phyloP scores from a whole-genome alignment of 345 rosid species.

The Capsella bursapastoris region DNA sequence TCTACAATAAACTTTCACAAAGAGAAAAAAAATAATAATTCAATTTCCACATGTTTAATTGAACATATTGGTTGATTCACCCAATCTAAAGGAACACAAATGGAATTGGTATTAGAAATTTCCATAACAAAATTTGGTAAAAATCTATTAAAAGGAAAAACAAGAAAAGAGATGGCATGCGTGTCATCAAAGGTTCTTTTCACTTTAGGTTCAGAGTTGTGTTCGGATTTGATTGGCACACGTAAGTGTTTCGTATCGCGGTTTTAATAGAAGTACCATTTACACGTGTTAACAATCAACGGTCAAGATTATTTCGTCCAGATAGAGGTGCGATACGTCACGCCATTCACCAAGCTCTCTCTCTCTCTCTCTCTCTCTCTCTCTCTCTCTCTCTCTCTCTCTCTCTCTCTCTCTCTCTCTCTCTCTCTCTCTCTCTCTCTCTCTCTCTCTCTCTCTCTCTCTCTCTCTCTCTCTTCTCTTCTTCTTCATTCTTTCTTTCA shows the following conservation, averaged over 20 bases:
- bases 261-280: background rate
- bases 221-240: conserved; percentile 51
- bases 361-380: conserved; percentile 2
- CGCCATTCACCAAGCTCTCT: conserved; percentile 38
- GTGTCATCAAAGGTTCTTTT: conserved; percentile 56
- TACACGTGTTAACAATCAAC: conserved; percentile 55
- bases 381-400: no score
- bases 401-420: no score
- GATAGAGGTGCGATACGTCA: conserved; percentile 48
- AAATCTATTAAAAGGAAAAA: conserved; percentile 27
- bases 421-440: no score
- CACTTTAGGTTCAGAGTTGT: conserved; percentile 33
- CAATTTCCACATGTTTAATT: background rate
- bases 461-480: background rate
- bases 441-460: no score
- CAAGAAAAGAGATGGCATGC: conserved; percentile 46
- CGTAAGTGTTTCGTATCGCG: conserved; percentile 39
- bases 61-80: conserved; percentile 15
- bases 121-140: conserved; percentile 6
- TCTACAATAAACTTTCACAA: no score
- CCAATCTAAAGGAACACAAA: conserved; percentile 23
- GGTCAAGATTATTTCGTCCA: conserved; percentile 48
- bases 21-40: background rate
- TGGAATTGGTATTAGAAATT: conserved; percentile 6
- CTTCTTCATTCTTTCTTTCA: conserved; percentile 21